Evolutionary conservation across 2,329 filamentous ascomycete genomes (phyloP).

Genomic region (Monosporascus sp.): DNA sequence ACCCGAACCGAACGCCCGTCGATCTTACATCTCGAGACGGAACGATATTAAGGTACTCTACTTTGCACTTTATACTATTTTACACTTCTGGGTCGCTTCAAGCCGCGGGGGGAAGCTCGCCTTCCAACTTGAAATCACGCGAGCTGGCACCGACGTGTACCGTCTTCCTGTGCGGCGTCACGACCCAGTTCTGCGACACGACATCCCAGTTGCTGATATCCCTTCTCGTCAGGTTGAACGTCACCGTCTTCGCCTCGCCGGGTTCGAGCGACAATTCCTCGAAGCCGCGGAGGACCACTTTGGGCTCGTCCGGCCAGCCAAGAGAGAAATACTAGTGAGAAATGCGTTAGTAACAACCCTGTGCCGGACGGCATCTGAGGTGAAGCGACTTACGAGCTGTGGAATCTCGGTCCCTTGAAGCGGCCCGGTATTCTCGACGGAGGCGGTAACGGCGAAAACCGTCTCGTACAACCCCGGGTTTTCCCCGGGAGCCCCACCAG

Average conservation of each 20-base stretch:
- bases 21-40: too few species aligned
- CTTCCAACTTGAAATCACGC: constrained; percentile 17
- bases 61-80: too few species aligned
- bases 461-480: constrained; percentile 63
- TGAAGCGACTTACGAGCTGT: constrained; percentile 47
- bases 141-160: constrained; percentile 47
- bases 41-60: too few species aligned
- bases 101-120: constrained; percentile 1
- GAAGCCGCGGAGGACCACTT: constrained; percentile 68
- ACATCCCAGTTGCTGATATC: constrained; percentile 87
- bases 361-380: background rate
- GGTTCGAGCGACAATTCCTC: constrained; percentile 68
- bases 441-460: constrained; percentile 60
- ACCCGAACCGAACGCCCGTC: too few species aligned
- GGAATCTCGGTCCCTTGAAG: constrained; percentile 63
- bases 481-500: constrained; percentile 53
- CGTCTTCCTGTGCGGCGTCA: constrained; percentile 44
- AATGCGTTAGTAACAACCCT: background rate
- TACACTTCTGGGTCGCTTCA: too few species aligned
- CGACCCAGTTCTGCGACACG: constrained; percentile 71
- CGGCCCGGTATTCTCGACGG: constrained; percentile 65
- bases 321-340: constrained; percentile 59
- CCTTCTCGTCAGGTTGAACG: constrained; percentile 65
- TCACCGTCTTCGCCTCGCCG: constrained; percentile 62
- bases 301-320: constrained; percentile 68